Evolutionary conservation across 495 filamentous ascomycete genomes (phyloP), one percentile per base, ranked within the genome.

Genomic region (Aspergillus olivimuriae): DNA sequence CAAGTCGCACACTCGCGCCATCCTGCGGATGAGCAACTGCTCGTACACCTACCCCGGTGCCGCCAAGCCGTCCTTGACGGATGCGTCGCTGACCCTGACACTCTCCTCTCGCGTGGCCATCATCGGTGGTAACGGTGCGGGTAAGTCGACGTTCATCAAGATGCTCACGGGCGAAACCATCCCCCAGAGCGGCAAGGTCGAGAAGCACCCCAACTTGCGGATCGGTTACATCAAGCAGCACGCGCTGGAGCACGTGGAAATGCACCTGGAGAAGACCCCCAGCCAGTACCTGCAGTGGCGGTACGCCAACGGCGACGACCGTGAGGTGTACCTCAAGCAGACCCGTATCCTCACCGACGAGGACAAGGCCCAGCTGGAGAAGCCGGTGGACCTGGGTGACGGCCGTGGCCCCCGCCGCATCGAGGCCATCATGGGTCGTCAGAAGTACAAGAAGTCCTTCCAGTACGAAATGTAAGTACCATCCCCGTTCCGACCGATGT

Each of bases 171-270:
- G 94, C 53, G 94, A 97, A 64, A 79, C 81, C 16, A 83, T 96
- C 48, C 92, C 94, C 1, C 86, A 89, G 50, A 59, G 61, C 18
- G 94, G 94, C 35, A 87, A 80, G 65, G 91, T 99, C 6, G 89
- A 97, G 74, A 97, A 97, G 72, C 94, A 99, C 60, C 94, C 94
- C 55, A 97, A 97, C 60, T 66, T 99, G 39, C 94, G 94, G 74
- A 95, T 99, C 57, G 94, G 94, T 35, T 97, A 97, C 74, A 95
- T 97, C 75, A 95, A 96, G 72, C 94, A 99, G 69, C 94, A 97
- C 61, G 94, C 94, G 15, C 78, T 99, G 9, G 92, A 99, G 73
- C 92, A 97, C 78, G 91, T 99, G 9, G 90, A 97, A 69, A 94
- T 95, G 91, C 92, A 99, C 58, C 76, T 99, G 51, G 92, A 99